Conservation (phyloP, 83 land plant genomes). For the Isoetes engelmannii region DNA sequence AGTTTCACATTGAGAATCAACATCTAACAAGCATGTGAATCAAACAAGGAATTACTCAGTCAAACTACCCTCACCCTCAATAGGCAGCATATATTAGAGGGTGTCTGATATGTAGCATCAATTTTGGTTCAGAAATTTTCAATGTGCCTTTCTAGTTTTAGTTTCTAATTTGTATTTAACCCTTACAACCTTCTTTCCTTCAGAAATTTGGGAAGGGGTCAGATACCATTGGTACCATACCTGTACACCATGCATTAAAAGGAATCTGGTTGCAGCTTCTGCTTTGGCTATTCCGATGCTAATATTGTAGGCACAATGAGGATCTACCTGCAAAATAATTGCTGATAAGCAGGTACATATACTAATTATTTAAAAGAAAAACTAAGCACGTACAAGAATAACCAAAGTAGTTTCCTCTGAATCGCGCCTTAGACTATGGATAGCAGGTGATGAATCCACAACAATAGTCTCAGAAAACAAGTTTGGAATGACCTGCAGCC, state of each 20-base stretch:
- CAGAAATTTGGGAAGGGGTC: too few species aligned
- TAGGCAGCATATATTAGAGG: too few species aligned
- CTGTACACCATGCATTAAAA: constrained; percentile 72
- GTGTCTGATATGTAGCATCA: too few species aligned
- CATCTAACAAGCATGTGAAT: too few species aligned
- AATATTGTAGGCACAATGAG: constrained; percentile 81
- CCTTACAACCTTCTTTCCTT: too few species aligned
- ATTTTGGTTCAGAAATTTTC: too few species aligned
- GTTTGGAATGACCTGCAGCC: constrained; percentile 74
- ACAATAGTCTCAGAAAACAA: constrained; percentile 51
- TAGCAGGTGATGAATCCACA: constrained; percentile 81
- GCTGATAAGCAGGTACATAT: background rate
- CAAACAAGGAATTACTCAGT: too few species aligned
- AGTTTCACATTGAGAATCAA: too few species aligned
- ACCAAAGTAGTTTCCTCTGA: constrained; percentile 63
- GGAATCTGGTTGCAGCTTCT: constrained; percentile 64
- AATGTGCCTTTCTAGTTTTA: too few species aligned
- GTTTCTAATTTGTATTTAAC: too few species aligned
- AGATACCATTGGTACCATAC: constrained; percentile 22
- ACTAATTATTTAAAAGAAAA: background rate
- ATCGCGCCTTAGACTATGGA: constrained; percentile 49
- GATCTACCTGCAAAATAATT: constrained; percentile 64
- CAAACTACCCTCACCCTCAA: too few species aligned
- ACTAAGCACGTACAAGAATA: constrained; percentile 53
- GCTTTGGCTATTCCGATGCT: constrained; percentile 46